Evolutionary conservation across 108 stramenopile species (phyloP).

Genomic region (Fistulifera solaris): DNA sequence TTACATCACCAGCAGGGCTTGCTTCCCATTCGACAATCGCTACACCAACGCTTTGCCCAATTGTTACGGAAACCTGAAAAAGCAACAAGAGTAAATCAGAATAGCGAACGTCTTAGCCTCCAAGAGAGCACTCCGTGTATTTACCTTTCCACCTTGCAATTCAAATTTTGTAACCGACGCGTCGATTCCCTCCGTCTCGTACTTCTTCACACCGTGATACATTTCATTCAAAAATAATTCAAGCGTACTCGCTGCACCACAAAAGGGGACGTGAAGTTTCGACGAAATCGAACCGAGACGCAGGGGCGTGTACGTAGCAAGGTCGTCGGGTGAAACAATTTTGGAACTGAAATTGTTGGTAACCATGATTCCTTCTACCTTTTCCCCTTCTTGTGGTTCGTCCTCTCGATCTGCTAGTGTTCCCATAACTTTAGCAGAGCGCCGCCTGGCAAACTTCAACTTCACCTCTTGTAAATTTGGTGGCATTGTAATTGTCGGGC

Average conservation of each 20-base stretch:
- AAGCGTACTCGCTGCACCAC: conserved; percentile 60
- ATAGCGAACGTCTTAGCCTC: conserved; percentile 23
- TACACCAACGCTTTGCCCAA: conserved; percentile 27
- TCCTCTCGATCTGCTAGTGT: conserved; percentile 34
- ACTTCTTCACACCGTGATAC: conserved; percentile 67
- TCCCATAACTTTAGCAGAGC: conserved; percentile 90
- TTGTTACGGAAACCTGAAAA: conserved; percentile 37
- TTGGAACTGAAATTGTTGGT: conserved; percentile 82
- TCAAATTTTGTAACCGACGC: conserved; percentile 35
- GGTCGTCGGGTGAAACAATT: conserved; percentile 74
- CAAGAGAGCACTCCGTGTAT: no score
- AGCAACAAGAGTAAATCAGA: not conserved
- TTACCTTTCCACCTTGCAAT: conserved; percentile 55
- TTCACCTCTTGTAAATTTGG: conserved; percentile 81
- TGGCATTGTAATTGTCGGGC: conserved; percentile 83
- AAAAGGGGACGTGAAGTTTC: conserved; percentile 83
- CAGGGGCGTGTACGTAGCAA: conserved; percentile 84
- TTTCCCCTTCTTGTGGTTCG: conserved; percentile 39
- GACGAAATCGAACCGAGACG: conserved; percentile 74
- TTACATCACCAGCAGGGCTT: conserved; percentile 82
- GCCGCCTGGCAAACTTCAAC: conserved; percentile 75
- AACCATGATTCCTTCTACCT: conserved; percentile 69
- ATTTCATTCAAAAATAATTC: conserved; percentile 71
- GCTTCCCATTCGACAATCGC: conserved; percentile 85
- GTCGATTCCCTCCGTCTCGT: conserved; percentile 25